Evolutionary conservation across 2,329 filamentous ascomycete genomes (phyloP).

Genomic region (Ophiostoma piceae): DNA sequence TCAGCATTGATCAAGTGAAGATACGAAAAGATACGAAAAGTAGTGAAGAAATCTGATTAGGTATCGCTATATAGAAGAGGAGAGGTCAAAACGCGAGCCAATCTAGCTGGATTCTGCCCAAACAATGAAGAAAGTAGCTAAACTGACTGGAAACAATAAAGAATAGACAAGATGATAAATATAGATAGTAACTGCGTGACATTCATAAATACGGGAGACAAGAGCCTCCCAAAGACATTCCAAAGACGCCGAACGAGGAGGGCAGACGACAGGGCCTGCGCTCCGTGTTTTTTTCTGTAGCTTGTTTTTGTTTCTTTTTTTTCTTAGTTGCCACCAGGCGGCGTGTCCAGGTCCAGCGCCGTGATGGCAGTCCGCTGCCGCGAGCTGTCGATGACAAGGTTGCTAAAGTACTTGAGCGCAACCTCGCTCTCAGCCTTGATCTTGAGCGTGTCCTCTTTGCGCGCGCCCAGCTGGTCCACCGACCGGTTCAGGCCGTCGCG

Average conservation of each 20-base stretch:
- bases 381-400: slow-evolving; percentile 65
- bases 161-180: background rate
- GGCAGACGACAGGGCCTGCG: background rate
- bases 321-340: slow-evolving; percentile 18
- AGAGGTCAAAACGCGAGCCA: slow-evolving; percentile 12
- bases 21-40: background rate
- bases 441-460: slow-evolving; percentile 78
- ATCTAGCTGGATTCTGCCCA: background rate
- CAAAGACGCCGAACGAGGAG: background rate
- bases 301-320: background rate
- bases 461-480: slow-evolving; percentile 73
- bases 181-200: slow-evolving; percentile 5
- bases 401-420: slow-evolving; percentile 83
- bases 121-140: background rate
- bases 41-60: background rate
- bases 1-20: too few relatives aligned
- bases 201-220: slow-evolving; percentile 11
- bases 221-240: background rate
- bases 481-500: slow-evolving; percentile 76
- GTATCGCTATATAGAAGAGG: slow-evolving; percentile 7
- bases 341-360: slow-evolving; percentile 49
- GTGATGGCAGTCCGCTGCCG: slow-evolving; percentile 48
- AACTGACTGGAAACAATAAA: background rate
- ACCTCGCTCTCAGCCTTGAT: slow-evolving; percentile 77
- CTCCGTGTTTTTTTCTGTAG: background rate